Evolutionary conservation across 768 basidiomycete genomes (phyloP).

Genomic region (Erythrobasidium yunnanense): DNA sequence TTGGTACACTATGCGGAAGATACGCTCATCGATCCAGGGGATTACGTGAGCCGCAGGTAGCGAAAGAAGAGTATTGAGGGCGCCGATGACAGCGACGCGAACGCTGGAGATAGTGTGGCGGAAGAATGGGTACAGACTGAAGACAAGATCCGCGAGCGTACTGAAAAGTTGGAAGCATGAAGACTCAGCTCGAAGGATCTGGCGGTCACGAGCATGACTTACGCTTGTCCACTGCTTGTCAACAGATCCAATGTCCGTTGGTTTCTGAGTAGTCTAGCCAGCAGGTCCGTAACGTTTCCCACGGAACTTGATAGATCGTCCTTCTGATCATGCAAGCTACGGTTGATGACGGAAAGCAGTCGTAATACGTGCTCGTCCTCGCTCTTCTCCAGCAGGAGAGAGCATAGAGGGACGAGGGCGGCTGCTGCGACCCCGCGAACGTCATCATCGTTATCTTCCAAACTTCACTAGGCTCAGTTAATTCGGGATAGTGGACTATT

Average conservation of each 20-base stretch:
- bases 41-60: slow-evolving; percentile 48
- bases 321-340: slow-evolving; percentile 79
- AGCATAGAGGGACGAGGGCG: slow-evolving; percentile 77
- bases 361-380: slow-evolving; percentile 56
- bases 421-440: slow-evolving; percentile 90
- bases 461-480: slow-evolving; percentile 46
- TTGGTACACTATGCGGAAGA: slow-evolving; percentile 78
- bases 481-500: neutral
- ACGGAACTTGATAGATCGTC: slow-evolving; percentile 95
- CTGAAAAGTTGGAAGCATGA: slow-evolving; percentile 46
- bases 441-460: slow-evolving; percentile 85
- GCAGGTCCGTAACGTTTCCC: slow-evolving; percentile 89
- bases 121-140: slow-evolving; percentile 87
- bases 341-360: slow-evolving; percentile 78
- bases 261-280: slow-evolving; percentile 40
- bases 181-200: neutral
- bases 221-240: neutral
- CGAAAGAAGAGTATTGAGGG: slow-evolving; percentile 72
- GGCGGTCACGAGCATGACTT: neutral
- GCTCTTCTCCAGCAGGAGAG: slow-evolving; percentile 63
- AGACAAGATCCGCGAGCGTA: slow-evolving; percentile 68
- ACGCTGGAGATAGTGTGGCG: slow-evolving; percentile 91
- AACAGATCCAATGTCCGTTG: slow-evolving; percentile 8
- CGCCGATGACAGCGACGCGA: slow-evolving; percentile 81
- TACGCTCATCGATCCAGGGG: slow-evolving; percentile 68